Evolutionary conservation across 345 rosid species (phyloP).

Genomic region (Acer campestre): DNA sequence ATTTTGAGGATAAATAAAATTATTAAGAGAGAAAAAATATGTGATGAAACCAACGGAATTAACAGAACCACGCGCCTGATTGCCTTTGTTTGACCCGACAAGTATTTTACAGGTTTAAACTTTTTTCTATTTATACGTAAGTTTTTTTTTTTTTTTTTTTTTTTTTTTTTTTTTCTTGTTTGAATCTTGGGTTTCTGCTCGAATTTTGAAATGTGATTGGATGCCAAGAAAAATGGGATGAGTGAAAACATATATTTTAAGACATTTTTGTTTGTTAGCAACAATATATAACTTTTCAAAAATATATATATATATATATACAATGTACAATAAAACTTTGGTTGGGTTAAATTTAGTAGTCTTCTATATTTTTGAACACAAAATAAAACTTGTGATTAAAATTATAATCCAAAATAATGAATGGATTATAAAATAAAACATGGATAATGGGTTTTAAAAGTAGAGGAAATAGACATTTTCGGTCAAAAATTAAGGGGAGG

Average conservation of each 20-base stretch:
- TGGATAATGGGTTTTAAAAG: no score
- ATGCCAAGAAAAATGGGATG: background rate
- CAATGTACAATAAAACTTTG: no score
- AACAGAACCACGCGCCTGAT: constrained; percentile 47
- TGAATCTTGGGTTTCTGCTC: background rate
- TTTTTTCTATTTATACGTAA: background rate
- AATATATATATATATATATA: no score
- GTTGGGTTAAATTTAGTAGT: no score
- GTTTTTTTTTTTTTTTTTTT: background rate
- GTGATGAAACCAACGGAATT: constrained; percentile 27
- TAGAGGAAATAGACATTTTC: no score
- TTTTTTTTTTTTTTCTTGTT: background rate
- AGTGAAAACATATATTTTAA: no score
- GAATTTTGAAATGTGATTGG: background rate
- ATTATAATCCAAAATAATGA: no score
- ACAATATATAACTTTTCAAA: no score
- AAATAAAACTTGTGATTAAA: no score
- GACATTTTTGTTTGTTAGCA: background rate
- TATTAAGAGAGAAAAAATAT: background rate
- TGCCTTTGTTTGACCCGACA: background rate
- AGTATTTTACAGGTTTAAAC: background rate
- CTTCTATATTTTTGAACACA: no score
- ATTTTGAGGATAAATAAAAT: background rate
- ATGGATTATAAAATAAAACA: no score
- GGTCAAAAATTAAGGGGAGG: no score